Percentiles rank a stretch among this genome's conserved stretches.
phyloP scores from a whole-genome alignment of 2,329 filamentous ascomycete genomes.

The Macroventuria anomochaeta region DNA sequence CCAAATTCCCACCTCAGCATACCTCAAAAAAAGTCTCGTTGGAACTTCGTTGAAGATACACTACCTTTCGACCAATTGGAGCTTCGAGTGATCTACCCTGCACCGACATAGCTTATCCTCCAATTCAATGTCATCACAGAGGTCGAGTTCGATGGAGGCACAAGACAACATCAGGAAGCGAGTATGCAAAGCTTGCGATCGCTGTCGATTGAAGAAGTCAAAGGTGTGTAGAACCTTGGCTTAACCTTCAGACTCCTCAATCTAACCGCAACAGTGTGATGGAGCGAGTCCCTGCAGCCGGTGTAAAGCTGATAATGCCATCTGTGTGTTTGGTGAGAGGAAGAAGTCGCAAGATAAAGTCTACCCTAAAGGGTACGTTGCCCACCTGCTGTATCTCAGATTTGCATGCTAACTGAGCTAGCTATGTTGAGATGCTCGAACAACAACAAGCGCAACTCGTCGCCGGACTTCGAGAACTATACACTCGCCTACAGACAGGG shows the following conservation, averaged over 20 bases:
- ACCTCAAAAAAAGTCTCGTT: constrained; percentile 5
- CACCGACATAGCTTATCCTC: background rate
- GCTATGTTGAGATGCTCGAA: constrained; percentile 71
- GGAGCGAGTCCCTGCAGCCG: constrained; percentile 66
- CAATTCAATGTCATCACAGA: constrained; percentile 42
- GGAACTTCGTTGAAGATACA: constrained; percentile 14
- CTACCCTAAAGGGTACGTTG: constrained; percentile 68
- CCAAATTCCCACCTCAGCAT: constrained; percentile 32
- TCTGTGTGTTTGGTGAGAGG: constrained; percentile 69
- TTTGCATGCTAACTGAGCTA: constrained; percentile 36
- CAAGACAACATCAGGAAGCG: constrained; percentile 63
- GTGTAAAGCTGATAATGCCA: constrained; percentile 68
- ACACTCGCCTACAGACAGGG: constrained; percentile 59
- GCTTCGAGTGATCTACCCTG: constrained; percentile 1
- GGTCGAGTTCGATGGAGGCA: constrained; percentile 48
- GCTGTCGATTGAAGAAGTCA: constrained; percentile 70
- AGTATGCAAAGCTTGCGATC: constrained; percentile 71
- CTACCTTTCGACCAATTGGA: constrained; percentile 11
- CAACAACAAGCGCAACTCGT: constrained; percentile 69
- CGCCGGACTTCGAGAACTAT: constrained; percentile 66
- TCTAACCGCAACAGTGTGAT: constrained; percentile 58
- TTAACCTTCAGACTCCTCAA: constrained; percentile 4
- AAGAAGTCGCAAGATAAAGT: constrained; percentile 72
- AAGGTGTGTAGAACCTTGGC: constrained; percentile 56
- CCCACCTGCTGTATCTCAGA: background rate